phyloP scores from a whole-genome alignment of 2,329 filamentous ascomycete species.

The Trichophaea hybrida region DNA sequence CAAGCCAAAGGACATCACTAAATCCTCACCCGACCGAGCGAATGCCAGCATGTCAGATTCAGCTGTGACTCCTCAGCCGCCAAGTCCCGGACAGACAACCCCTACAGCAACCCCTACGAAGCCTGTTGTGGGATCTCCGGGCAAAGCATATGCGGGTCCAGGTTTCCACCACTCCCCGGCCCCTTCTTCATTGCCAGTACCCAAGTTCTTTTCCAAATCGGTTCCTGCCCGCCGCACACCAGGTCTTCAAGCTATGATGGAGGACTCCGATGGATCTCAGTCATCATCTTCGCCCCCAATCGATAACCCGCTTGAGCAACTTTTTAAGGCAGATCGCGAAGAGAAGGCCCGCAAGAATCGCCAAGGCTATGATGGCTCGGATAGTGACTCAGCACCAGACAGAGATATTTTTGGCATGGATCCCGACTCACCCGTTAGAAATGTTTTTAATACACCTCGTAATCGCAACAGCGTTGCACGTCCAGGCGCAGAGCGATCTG shows the following conservation, averaged over 20 bases:
- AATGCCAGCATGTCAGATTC: not conserved
- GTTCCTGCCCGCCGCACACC: constrained; percentile 45
- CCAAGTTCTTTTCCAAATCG: constrained; percentile 70
- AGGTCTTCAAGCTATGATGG: constrained; percentile 33
- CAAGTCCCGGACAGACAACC: not conserved
- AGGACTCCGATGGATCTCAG: constrained; percentile 29
- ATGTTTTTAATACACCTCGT: constrained; percentile 7
- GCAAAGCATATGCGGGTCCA: constrained; percentile 68
- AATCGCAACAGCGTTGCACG: constrained; percentile 3
- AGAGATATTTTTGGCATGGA: constrained; percentile 13
- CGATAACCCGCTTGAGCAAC: constrained; percentile 58
- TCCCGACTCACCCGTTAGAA: constrained; percentile 13
- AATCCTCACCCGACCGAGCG: not conserved
- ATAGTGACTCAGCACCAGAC: constrained; percentile 9
- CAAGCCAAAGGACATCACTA: constrained; percentile 4
- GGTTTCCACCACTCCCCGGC: constrained; percentile 93
- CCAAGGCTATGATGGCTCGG: not conserved
- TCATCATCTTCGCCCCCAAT: not conserved
- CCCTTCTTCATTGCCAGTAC: constrained; percentile 75
- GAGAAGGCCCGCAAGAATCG: constrained; percentile 46
- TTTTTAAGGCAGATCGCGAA: constrained; percentile 76
- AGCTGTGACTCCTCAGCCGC: not conserved
- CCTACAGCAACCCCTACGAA: constrained; percentile 1
- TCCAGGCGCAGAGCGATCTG: not conserved
- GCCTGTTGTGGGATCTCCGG: constrained; percentile 30